These are phyloP conservation scores for Caulochytrium protostelioides DNA, from an alignment of 371 early-diverging fungal genomes.

Conservation along the genomic window DNA sequence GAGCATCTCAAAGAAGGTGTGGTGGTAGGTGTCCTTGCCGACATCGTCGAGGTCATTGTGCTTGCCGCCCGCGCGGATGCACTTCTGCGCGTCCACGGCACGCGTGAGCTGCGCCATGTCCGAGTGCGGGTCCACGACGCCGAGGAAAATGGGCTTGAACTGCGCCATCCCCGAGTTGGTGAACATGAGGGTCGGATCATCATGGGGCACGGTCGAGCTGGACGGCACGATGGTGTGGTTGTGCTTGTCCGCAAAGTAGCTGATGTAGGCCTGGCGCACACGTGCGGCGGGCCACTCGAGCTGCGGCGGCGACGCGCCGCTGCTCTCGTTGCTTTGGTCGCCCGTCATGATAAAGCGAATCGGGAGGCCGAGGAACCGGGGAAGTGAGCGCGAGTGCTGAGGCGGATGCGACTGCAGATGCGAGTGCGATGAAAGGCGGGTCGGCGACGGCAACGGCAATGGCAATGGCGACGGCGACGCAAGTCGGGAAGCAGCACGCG, in stretches of 20 bases:
- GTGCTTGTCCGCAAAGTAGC: constrained; percentile 57
- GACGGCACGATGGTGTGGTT: constrained; percentile 71
- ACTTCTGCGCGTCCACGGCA: constrained; percentile 94
- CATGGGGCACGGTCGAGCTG: constrained; percentile 84
- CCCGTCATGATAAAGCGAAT: too few species aligned
- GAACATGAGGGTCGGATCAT: constrained; percentile 95
- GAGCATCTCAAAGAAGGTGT: constrained; percentile 99
- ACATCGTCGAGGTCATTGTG: constrained; percentile 99
- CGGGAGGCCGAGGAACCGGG: too few species aligned
- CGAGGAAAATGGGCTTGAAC: constrained; percentile 97
- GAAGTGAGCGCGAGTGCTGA: too few species aligned
- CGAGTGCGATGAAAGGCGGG: too few species aligned
- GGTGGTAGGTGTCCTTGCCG: constrained; percentile 99
- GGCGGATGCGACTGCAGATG: too few species aligned
- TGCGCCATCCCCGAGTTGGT: constrained; percentile 98
- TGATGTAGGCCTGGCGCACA: constrained; percentile 79
- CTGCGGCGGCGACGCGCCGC: too few species aligned
- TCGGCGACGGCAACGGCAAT: too few species aligned
- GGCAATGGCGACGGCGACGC: too few species aligned
- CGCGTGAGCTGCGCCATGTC: constrained; percentile 72
- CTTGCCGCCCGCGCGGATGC: constrained; percentile 98
- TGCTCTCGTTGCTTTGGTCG: too few species aligned
- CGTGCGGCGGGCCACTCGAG: constrained; percentile 50
- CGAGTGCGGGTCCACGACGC: constrained; percentile 76
- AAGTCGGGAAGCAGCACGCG: too few species aligned